phyloP scores from a whole-genome alignment of 192 early-diverging fungal genomes.

The Backusella sp. region DNA sequence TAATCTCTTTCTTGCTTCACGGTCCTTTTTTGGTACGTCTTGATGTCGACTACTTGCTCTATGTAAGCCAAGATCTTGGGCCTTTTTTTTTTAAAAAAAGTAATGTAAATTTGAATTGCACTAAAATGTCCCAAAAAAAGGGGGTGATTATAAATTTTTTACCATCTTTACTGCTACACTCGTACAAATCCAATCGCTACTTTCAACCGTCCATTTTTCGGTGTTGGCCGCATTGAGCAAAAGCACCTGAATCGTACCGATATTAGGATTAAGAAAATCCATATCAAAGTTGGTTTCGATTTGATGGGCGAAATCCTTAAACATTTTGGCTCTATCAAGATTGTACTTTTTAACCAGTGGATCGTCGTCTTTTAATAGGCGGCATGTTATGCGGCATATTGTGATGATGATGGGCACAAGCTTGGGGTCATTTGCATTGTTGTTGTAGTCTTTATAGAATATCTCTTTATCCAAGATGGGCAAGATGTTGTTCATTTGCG shows the following conservation, averaged over 20 bases:
- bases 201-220: constrained; percentile 17
- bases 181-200: constrained; percentile 26
- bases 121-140: not conserved
- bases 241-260: constrained; percentile 28
- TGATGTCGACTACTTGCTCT: constrained; percentile 21
- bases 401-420: not conserved
- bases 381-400: constrained; percentile 7
- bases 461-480: constrained; percentile 8
- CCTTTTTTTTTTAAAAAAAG: not conserved
- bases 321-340: constrained; percentile 2
- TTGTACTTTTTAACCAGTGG: constrained; percentile 4
- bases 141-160: not conserved
- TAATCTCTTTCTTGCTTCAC: constrained; percentile 21
- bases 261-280: constrained; percentile 25
- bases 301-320: not conserved
- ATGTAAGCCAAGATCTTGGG: constrained; percentile 37
- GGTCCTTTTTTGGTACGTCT: constrained; percentile 1
- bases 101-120: not conserved
- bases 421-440: not conserved
- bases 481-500: not conserved
- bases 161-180: constrained; percentile 37
- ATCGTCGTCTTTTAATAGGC: constrained; percentile 14
- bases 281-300: constrained; percentile 12
- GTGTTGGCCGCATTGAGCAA: constrained; percentile 15
- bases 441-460: not conserved